Evolutionary conservation across 805 yeast genomes (phyloP).

Genomic region (Teunomyces stri): DNA sequence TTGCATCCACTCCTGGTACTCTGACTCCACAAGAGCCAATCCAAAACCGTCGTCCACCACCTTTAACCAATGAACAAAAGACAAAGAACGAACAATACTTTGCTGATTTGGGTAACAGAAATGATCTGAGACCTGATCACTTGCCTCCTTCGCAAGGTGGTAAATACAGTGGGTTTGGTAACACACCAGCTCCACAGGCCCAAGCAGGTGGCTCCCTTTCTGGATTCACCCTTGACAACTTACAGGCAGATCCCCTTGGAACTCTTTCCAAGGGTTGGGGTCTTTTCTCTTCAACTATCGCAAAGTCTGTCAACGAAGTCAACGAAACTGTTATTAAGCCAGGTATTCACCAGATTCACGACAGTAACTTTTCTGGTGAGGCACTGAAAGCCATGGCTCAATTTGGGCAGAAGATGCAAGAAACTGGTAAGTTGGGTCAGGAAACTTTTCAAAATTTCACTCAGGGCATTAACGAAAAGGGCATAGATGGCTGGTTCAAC

Average conservation of each 20-base stretch:
- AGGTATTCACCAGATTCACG: conserved; percentile 73
- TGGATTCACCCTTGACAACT: conserved; percentile 60
- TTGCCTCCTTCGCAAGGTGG: conserved; percentile 95
- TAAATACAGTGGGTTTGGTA: conserved; percentile 88
- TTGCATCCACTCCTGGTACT: conserved; percentile 8
- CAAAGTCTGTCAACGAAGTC: conserved; percentile 80
- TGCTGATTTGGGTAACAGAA: conserved; percentile 71
- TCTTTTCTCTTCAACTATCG: conserved; percentile 78
- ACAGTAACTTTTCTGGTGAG: conserved; percentile 74
- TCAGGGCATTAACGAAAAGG: conserved; percentile 37
- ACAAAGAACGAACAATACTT: conserved; percentile 78
- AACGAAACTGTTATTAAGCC: conserved; percentile 89
- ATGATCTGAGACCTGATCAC: conserved; percentile 69
- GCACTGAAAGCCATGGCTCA: conserved; percentile 94
- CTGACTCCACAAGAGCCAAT: conserved; percentile 22
- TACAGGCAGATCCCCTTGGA: conserved; percentile 86
- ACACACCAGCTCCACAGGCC: conserved; percentile 55
- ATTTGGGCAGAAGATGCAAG: conserved; percentile 92
- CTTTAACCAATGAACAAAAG: conserved; percentile 31
- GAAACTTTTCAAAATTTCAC: conserved; percentile 65
- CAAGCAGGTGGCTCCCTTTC: conserved; percentile 46
- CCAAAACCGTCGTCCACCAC: conserved; percentile 42
- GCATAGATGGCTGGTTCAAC: conserved; percentile 47
- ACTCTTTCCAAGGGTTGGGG: conserved; percentile 94
- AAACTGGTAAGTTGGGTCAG: conserved; percentile 74